Base-by-base conservation (phyloP, 805 yeast species). In the Pichia rugopelliculosa region DNA sequence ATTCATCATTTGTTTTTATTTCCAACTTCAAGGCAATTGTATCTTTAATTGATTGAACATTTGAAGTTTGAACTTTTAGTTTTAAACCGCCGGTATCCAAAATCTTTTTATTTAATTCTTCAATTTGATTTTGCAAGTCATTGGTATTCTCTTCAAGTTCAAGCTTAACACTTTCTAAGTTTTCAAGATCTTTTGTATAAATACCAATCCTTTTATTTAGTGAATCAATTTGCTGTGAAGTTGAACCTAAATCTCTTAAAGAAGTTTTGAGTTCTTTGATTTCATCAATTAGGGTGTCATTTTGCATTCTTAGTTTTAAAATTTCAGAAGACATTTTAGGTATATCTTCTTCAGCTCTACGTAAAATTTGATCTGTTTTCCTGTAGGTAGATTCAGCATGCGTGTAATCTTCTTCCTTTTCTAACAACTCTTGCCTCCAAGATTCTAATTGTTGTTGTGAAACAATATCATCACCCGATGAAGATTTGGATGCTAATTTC, bases 51-150 rank as follows among this genome's bases (percentile, higher is more conserved):
- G 95, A 84, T 56, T 81, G 89, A 9, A 93, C 96, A 58, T 80
- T 84, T 1, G 95, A 77, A 51, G 80, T 84, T 57, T 89, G 96
- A 51, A 85, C 63, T 48, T 87, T 79, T 53, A 93, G 71, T 52
- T 80, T 80, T 9, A 86, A 82, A 51, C 99, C 99, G 46, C 99
- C 99, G 46, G 87, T 83, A 43, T 85, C 82, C 86, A 90, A 79
- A 36, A 93, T 87, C 59, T 81, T 75, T 48, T 82, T 86, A 55
- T 88, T 90, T 3, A 90, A 66, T 0, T 56, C 71, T 12, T 73
- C 71, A 37, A 93, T 84, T 48, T 76, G 71, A 7, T 64, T 58
- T 59, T 79, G 87, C 38, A 77, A 64, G 27, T 74, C 79, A 24
- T 69, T 65, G 54, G 89, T 79, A 54, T 77, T 78, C 3, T 68